Evolutionary conservation across 306 rosid species (phyloP).

Genomic region (Prunus persica): Prunus_persica_NCBIv2 NC_034015.1:13931501-13932000

Average conservation of each 20-base stretch:
- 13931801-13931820: background rate
- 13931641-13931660: background rate
- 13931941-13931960: background rate
- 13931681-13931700: slow-evolving; percentile 54
- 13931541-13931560: background rate
- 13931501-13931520: background rate
- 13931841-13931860: background rate
- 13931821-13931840: background rate
- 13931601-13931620: background rate
- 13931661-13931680: slow-evolving; percentile 9
- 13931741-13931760: slow-evolving; percentile 51
- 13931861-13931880: slow-evolving; percentile 26
- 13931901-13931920: slow-evolving; percentile 45
- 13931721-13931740: slow-evolving; percentile 60
- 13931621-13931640: background rate
- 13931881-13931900: slow-evolving; percentile 52
- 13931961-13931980: background rate
- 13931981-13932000: background rate
- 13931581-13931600: background rate
- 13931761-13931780: slow-evolving; percentile 54
- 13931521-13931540: background rate
- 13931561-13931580: background rate
- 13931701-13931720: slow-evolving; percentile 59
- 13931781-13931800: slow-evolving; percentile 25
- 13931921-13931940: slow-evolving; percentile 61